Base-by-base conservation (phyloP, 2,329 filamentous ascomycete genomes). In the Penicillium palitans region DNA sequence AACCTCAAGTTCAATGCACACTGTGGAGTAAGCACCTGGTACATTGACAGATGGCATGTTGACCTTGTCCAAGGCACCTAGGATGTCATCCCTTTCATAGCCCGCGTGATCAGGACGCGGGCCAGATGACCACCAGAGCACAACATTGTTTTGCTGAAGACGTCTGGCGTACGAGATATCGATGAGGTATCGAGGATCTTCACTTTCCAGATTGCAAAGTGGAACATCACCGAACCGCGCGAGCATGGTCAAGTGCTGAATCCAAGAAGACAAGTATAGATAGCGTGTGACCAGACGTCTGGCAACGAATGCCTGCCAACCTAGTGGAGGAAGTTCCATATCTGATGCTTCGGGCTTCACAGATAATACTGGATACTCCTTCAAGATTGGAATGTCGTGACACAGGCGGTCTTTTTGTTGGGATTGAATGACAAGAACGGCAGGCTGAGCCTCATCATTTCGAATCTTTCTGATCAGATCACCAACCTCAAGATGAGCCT, bases 1-100 rank as follows among this genome's bases (percentile, higher is more conserved):
- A 49, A 99, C 86, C 61, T 96, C 91, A 15, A 99, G 78, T 67
- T 99, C 95, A 61, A 99, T 95, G 72, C 95, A 99, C 3, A 99
- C 95, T 0, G 93, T 96, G 1, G 93, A 90, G 73, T 96, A 99
- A 0, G 93, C 96, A 41, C 93, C 93, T 0, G 93, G 90, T 51
- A 91, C 93, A 72, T 99, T 99, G 72, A 96, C 86, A 15, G 89
- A 89, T 0, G 95, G 93, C 91, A 98, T 96, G 59, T 90, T 87
- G 15, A 96, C 90, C 12, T 84, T 89, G 64, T 99, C 93, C 29
- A 98, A 82, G 2, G 90, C 85, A 0, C 90, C 90, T 0, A 90
- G 78, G 24, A 97, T 85, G 73, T 98, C 91, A 68, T 99, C 96
- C 61, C 89, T 90, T 73, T 99, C 95, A 72, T 97, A 92, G 0